Evolutionary conservation across 1,139 yeast genomes (phyloP).

Genomic region (Pichia sp.): DNA sequence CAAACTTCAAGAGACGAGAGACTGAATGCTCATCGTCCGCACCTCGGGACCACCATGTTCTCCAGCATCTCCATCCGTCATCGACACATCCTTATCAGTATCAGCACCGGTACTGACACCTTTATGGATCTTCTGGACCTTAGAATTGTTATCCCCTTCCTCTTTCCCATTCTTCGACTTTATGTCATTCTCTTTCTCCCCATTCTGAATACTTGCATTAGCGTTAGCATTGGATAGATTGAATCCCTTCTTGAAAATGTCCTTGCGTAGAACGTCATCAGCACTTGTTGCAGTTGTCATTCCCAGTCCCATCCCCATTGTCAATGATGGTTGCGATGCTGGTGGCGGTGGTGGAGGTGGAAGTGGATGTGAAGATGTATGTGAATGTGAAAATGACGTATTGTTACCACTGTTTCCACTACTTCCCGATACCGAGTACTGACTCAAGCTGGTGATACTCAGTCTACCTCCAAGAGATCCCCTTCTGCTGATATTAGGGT

Average conservation of each 20-base stretch:
- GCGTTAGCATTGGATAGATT: slow-evolving; percentile 6
- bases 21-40: too few species aligned
- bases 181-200: too few species aligned
- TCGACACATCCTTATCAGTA: background rate
- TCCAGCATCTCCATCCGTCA: background rate
- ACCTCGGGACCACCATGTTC: too few species aligned
- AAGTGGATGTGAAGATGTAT: background rate
- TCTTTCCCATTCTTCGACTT: too few species aligned
- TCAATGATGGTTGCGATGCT: too few species aligned
- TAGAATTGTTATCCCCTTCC: too few species aligned
- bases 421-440: slow-evolving; percentile 9
- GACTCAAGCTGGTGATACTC: slow-evolving; percentile 14
- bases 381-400: background rate
- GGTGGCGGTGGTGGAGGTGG: too few species aligned
- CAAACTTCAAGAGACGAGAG: too few species aligned
- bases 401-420: background rate
- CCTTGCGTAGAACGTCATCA: slow-evolving; percentile 6
- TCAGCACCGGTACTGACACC: background rate
- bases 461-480: slow-evolving; percentile 6
- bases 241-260: slow-evolving; percentile 16
- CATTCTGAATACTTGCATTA: too few species aligned
- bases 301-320: background rate
- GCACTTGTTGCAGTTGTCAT: background rate
- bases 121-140: background rate
- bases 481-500: slow-evolving; percentile 2